Base-by-base conservation (phyloP, 371 early-diverging fungal species). In the Parasitella parasitica region DNA sequence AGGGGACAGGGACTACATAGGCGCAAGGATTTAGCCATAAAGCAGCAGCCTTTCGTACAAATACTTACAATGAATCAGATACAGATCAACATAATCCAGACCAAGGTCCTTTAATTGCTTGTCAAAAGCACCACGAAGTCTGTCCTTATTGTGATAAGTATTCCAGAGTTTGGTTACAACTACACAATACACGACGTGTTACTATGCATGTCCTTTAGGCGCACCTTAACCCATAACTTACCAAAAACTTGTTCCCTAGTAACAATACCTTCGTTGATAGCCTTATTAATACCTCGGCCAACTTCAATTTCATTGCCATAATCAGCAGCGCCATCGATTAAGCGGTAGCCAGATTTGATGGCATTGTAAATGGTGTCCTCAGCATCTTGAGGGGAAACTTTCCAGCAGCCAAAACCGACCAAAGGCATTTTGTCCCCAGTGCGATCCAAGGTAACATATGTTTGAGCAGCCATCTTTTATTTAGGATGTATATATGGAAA, bases 81-180 rank as follows among this genome's bases (percentile, higher is more conserved):
- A 91, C 32, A 92, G 72, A 71, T 93, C 92, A 46, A 91, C 59
- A 60, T 91, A 91, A 6, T 82, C 77, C 20, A 84, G 64, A 32
- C 75, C 73, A 50, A 91, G 75, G 30, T 86, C 78, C 39, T 66
- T 43, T 24, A 90, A 72, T 27, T 85, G 81, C 61, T 53, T 75
- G 15, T 78, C 73, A 57, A 86, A 66, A 15, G 74, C 84, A 46
- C 78, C 63, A 4, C 78, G 73, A 2, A 86, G 83, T 41, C 78
- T 43, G 8, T 73, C 74, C 58, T 84, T 81, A 50, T 64, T 57
- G 38, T 86, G 87, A 51, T 75, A 70, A 18, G 79, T 82, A 67
- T 88, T 88, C 89, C 88, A 88, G 36, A 92, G 75, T 72, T 93
- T 93, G 50, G 87, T 85, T 35, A 90, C 88, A 59, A 90, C 84